Base-by-base conservation (phyloP, 306 rosid species). In the Cicer yamashitae region DNA sequence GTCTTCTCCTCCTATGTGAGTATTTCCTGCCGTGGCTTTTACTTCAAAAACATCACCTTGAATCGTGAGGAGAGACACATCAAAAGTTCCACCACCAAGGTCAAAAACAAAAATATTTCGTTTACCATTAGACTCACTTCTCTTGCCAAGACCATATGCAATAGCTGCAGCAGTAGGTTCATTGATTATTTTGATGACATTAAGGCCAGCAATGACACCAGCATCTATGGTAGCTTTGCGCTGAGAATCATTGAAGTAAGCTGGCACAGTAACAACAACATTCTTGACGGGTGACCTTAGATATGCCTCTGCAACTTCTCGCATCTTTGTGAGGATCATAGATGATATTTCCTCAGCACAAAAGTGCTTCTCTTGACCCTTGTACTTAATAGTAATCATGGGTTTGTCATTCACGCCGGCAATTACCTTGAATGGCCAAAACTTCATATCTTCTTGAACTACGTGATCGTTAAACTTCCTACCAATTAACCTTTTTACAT, bases 71-170 rank as follows among this genome's bases (percentile, higher is more conserved):
- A 89, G 37, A 8, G 93, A 89, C 4, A 87, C 91, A 67, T 87
- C 91, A 63, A 89, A 87, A 8, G 91, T 89, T 34, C 93, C 91
- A 17, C 91, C 81, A 3, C 84, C 77, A 34, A 81, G 69, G 12
- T 81, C 84, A 70, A 81, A 81, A 1, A 81, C 10, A 66, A 51
- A 57, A 5, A 84, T 79, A 17, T 87, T 87, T 50, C 77, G 47
- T 68, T 79, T 74, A 0, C 73, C 82, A 2, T 12, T 53, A 34
- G 79, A 81, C 0, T 71, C 50, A 1, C 74, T 60, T 81, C 82
- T 83, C 81, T 85, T 89, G 51, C 83, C 77, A 10, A 89, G 91
- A 18, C 91, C 88, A 45, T 87, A 89, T 1, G 88, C 91, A 77
- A 87, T 66, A 41, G 93, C 91, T 6, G 89, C 89, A 0, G 89